Conservation (phyloP, 176 grass and related monocot genomes). For the bread wheat (Triticum aestivum) region IWGSC_CS_RefSeq_v2.1 NC_057801.1:710462460-710462959, state of each 20-base stretch:
- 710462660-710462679: no score
- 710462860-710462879: conserved; percentile 5
- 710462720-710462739: background rate
- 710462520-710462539: background rate
- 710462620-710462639: background rate
- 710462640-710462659: no score
- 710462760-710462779: conserved; percentile 20
- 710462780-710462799: conserved; percentile 7
- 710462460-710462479: background rate
- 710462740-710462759: conserved; percentile 22
- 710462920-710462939: conserved; percentile 21
- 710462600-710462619: background rate
- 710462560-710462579: background rate
- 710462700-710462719: no score
- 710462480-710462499: conserved; percentile 9
- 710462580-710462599: background rate
- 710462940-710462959: conserved; percentile 2
- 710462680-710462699: no score
- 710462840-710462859: conserved; percentile 1
- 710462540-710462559: conserved; percentile 7
- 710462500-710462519: conserved; percentile 1
- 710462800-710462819: conserved; percentile 4
- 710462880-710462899: conserved; percentile 14
- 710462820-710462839: conserved; percentile 1
- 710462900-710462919: conserved; percentile 12